phyloP scores from a whole-genome alignment of 106 monocot species.

The Dendrobium officinale region DNA sequence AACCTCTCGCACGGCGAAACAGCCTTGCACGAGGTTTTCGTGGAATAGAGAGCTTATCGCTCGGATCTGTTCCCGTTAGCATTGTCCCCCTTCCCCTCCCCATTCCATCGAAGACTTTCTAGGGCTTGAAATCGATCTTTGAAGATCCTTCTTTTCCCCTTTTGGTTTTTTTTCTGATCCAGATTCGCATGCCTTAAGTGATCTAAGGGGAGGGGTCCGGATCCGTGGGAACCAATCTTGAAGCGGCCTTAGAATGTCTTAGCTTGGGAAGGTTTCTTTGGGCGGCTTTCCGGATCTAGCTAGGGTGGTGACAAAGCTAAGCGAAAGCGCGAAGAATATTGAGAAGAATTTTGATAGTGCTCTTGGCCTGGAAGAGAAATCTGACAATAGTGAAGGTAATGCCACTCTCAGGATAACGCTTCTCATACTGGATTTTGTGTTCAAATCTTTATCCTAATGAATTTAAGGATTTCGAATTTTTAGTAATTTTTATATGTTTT shows the following conservation, averaged over 20 bases:
- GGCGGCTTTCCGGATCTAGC: conserved; percentile 93
- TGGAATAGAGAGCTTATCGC: too few relatives aligned
- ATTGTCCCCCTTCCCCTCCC: too few relatives aligned
- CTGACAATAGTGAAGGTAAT: conserved; percentile 39
- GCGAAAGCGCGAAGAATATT: conserved; percentile 97
- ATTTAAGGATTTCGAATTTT: neutral
- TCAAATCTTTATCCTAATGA: neutral
- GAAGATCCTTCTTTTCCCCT: too few relatives aligned
- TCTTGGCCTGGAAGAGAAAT: conserved; percentile 88
- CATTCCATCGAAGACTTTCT: too few relatives aligned
- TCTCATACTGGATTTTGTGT: neutral
- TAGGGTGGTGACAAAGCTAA: conserved; percentile 86
- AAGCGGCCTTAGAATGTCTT: conserved; percentile 49
- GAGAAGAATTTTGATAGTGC: conserved; percentile 97
- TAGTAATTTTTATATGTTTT: neutral
- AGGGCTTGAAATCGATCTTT: too few relatives aligned
- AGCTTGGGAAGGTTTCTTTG: conserved; percentile 87
- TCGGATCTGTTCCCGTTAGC: too few relatives aligned
- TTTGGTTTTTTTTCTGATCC: neutral
- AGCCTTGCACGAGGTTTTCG: too few relatives aligned
- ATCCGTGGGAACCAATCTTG: conserved; percentile 2
- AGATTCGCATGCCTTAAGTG: neutral
- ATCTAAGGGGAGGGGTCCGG: neutral
- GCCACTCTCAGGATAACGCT: neutral
- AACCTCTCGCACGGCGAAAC: too few relatives aligned